Conservation (phyloP, 2,329 filamentous ascomycete genomes). For the Neopestalotiopsis rosae region DNA sequence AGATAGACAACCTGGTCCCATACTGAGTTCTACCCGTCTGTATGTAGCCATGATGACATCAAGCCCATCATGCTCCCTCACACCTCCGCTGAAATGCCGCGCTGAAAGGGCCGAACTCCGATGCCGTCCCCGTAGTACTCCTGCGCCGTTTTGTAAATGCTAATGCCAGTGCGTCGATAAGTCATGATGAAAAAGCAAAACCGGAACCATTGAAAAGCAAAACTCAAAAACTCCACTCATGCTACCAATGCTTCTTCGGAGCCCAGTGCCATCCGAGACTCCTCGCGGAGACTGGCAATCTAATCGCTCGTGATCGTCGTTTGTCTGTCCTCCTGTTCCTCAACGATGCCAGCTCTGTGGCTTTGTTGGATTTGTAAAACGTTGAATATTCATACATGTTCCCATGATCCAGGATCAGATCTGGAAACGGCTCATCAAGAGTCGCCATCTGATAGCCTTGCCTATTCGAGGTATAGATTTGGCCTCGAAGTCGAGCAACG, state of each 20-base stretch:
- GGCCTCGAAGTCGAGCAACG: slow-evolving; percentile 6
- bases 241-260: not conserved
- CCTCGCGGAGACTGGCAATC: not conserved
- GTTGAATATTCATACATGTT: slow-evolving; percentile 14
- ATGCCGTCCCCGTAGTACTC: not conserved
- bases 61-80: not conserved
- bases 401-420: not conserved
- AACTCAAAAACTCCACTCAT: slow-evolving; percentile 9
- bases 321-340: not conserved
- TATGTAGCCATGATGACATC: slow-evolving; percentile 4
- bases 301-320: not conserved
- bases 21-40: slow-evolving; percentile 8
- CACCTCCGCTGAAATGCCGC: not conserved
- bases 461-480: not conserved
- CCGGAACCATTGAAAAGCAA: slow-evolving; percentile 2
- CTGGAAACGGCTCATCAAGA: not conserved
- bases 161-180: not conserved
- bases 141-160: not conserved
- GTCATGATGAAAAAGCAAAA: slow-evolving; percentile 4
- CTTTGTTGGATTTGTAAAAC: slow-evolving; percentile 1
- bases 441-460: not conserved
- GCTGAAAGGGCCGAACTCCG: not conserved
- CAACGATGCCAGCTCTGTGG: not conserved
- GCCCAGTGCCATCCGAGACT: not conserved
- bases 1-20: slow-evolving; percentile 14